Base-by-base conservation (phyloP, 495 filamentous ascomycete genomes). In the Penicillium longicatenatum region DNA sequence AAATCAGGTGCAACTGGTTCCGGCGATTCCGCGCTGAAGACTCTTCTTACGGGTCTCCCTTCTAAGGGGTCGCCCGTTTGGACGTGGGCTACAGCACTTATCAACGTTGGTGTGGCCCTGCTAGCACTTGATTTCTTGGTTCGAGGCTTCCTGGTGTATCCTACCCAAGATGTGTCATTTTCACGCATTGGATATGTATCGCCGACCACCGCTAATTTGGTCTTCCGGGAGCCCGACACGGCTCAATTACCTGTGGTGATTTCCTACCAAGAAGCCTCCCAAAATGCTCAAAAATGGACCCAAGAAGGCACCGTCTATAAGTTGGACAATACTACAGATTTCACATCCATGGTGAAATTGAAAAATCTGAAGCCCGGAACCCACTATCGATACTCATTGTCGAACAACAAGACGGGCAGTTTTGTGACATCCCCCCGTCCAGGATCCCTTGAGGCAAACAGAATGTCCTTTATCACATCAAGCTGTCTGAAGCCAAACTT, bases 401-500 rank as follows among this genome's bases (percentile, higher is more conserved):
- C 92, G 0, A 91, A 93, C 69, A 90, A 91, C 64, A 86, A 89
- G 59, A 86, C 85, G 0, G 94, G 94, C 22, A 83, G 79, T 54
- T 92, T 90, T 65, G 84, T 82, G 42, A 96, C 89, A 1, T 81
- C 89, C 0, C 89, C 93, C 26, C 77, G 81, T 6, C 71, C 64
- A 4, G 91, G 91, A 6, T 81, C 83, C 1, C 66, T 79, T 0
- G 79, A 81, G n/a, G 81, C 80, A 44, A 81, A 80, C 6, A 80
- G 80, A 39, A 92, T 96, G 53, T 93, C 89, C 6, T 98, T 98
- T 69, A 70, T 98, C 4, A 92, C 93, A 5, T 90, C 89, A 5
- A 94, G 89, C 56, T 98, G 94, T 71, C 86, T 98, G 66, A 93
- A 96, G 67, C 84, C 89, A 6, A 86, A 89, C 24, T 90, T 98